Percentiles rank a stretch among this genome's conserved stretches.
Evolutionary conservation across 495 filamentous ascomycete species (phyloP).

Genomic region (Trichocladium antarcticum): DNA sequence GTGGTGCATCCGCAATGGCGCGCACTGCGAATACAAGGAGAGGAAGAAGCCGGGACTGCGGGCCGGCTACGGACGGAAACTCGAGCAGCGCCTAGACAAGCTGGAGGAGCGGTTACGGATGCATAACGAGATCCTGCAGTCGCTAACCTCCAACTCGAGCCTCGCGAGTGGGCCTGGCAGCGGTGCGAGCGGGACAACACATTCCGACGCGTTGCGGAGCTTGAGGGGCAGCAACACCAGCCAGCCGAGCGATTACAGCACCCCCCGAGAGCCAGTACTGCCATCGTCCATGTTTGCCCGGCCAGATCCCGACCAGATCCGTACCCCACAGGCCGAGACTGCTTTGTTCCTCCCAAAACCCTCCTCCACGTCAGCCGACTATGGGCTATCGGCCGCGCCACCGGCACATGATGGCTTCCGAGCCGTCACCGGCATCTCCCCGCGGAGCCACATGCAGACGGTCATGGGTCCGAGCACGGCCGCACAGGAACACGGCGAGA

Average conservation of each 20-base stretch:
- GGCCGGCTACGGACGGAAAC: constrained; percentile 77
- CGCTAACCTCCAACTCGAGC: constrained; percentile 18
- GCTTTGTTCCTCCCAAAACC: constrained; percentile 54
- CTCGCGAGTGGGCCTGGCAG: constrained; percentile 34
- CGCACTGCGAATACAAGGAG: constrained; percentile 71
- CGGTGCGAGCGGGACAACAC: constrained; percentile 19
- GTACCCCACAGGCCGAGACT: constrained; percentile 48
- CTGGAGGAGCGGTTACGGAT: constrained; percentile 40
- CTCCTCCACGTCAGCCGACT: constrained; percentile 34
- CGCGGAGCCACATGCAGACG: constrained; percentile 26
- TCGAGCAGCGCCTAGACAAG: constrained; percentile 66
- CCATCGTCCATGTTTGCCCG: constrained; percentile 29
- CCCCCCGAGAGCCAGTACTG: constrained; percentile 28
- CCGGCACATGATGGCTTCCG: constrained; percentile 28
- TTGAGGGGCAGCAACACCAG: constrained; percentile 32
- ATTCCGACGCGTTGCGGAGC: constrained; percentile 42
- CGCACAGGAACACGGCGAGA: constrained; percentile 39
- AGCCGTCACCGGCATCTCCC: constrained; percentile 27
- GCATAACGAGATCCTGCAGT: constrained; percentile 39
- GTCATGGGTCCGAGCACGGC: constrained; percentile 20
- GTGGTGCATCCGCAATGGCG: constrained; percentile 73
- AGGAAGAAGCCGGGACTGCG: constrained; percentile 75
- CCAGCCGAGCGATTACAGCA: constrained; percentile 37
- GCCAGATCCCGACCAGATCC: constrained; percentile 26
- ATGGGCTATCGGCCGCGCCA: constrained; percentile 19